phyloP scores from a whole-genome alignment of 2,329 filamentous ascomycete species.

The Talaromyces islandicus region DNA sequence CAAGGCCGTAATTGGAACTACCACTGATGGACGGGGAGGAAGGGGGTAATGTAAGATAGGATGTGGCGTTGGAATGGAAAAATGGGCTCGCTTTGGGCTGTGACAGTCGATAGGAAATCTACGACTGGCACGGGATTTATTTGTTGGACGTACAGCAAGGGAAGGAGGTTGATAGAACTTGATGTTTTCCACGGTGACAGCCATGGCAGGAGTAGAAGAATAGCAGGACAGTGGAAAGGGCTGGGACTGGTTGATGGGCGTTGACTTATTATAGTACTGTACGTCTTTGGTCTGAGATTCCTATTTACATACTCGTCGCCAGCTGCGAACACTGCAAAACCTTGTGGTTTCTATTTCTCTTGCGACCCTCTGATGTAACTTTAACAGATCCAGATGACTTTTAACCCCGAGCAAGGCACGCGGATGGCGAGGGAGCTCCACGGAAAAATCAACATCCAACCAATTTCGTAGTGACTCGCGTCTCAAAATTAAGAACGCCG shows the following conservation, averaged over 20 bases:
- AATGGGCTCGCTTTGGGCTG: neutral
- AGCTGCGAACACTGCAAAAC: neutral
- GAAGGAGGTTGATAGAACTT: neutral
- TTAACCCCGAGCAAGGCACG: neutral
- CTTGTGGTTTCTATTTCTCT: neutral
- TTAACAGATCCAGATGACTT: neutral
- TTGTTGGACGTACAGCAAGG: neutral
- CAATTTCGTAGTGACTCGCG: neutral
- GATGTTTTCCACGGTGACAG: neutral
- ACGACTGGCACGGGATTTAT: neutral
- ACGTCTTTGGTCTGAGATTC: neutral
- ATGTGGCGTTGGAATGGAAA: neutral
- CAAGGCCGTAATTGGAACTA: neutral
- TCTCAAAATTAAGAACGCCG: neutral
- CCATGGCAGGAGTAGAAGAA: neutral
- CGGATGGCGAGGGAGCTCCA: neutral
- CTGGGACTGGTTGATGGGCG: neutral
- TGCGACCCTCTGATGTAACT: neutral
- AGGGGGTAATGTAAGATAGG: neutral
- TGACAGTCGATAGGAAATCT: neutral
- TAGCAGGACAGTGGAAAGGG: neutral
- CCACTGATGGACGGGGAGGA: neutral
- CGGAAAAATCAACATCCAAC: neutral
- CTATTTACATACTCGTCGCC: neutral
- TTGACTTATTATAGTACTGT: too few species aligned